phyloP scores from a whole-genome alignment of 768 basidiomycete species.

The Mycena venus region DNA sequence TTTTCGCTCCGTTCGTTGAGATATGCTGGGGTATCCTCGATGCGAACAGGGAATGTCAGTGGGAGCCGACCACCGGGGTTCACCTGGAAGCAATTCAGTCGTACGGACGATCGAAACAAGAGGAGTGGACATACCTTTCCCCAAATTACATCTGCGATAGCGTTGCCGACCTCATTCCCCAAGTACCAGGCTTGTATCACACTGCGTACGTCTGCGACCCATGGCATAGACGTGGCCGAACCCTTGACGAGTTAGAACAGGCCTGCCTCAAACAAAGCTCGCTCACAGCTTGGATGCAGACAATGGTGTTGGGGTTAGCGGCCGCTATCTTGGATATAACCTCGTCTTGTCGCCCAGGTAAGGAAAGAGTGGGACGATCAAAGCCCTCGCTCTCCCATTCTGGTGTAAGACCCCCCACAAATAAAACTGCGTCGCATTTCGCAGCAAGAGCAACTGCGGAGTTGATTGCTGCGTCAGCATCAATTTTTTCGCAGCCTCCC shows the following conservation, averaged over 20 bases:
- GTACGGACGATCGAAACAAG: background rate
- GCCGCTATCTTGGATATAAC: conserved; percentile 64
- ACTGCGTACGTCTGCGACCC: conserved; percentile 67
- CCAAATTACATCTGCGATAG: conserved; percentile 74
- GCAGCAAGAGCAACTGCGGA: conserved; percentile 69
- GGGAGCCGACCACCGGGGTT: conserved; percentile 74
- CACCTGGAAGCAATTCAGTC: conserved; percentile 40
- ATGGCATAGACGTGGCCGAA: conserved; percentile 82
- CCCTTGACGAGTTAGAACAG: conserved; percentile 53
- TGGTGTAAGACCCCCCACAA: conserved; percentile 72
- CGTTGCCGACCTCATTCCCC: conserved; percentile 74
- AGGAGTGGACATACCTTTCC: conserved; percentile 46
- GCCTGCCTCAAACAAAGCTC: background rate
- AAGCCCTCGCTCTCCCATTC: conserved; percentile 87
- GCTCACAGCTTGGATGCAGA: conserved; percentile 72
- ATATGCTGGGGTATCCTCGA: conserved; percentile 75
- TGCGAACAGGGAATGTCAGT: conserved; percentile 69
- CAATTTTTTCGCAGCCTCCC: conserved; percentile 75
- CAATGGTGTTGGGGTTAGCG: conserved; percentile 70
- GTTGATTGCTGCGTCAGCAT: conserved; percentile 66
- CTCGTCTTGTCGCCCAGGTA: conserved; percentile 74
- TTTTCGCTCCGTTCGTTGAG: conserved; percentile 71
- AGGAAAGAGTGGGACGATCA: conserved; percentile 70
- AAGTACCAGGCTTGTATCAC: conserved; percentile 76
- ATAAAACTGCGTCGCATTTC: conserved; percentile 67